These are phyloP conservation scores for Aspergillus uvarum DNA, from an alignment of 2,329 filamentous ascomycete genomes.

Conservation along the genomic window DNA sequence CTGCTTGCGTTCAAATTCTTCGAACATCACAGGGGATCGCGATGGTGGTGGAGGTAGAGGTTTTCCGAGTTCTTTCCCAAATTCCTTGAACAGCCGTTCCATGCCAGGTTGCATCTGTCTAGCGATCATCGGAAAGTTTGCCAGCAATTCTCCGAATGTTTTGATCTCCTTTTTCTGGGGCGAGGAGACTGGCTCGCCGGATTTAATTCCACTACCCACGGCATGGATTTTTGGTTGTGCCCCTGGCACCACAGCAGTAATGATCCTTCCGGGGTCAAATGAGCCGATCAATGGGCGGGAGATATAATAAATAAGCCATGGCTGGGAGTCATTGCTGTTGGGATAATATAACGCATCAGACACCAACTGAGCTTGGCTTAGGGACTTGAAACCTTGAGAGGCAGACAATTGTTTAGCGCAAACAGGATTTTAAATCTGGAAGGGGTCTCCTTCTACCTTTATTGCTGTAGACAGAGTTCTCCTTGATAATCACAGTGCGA, in stretches of 20 bases:
- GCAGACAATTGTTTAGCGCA: conserved; percentile 14
- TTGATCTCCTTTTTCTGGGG: conserved; percentile 82
- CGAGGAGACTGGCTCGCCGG: conserved; percentile 36
- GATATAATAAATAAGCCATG: conserved; percentile 97
- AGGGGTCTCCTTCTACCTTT: conserved; percentile 65
- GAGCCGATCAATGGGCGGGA: conserved; percentile 81
- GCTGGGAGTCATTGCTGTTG: conserved; percentile 81
- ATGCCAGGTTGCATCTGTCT: conserved; percentile 92
- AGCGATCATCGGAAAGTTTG: conserved; percentile 91
- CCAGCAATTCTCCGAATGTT: conserved; percentile 84
- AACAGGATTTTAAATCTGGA: neutral
- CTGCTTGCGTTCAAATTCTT: conserved; percentile 54
- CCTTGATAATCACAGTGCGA: conserved; percentile 89
- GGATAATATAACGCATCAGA: conserved; percentile 85
- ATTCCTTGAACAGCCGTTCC: conserved; percentile 86
- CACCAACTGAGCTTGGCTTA: conserved; percentile 85
- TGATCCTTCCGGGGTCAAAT: conserved; percentile 73
- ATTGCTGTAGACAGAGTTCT: conserved; percentile 89
- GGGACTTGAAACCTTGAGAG: conserved; percentile 75
- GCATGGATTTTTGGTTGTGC: conserved; percentile 34
- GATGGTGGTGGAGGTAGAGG: conserved; percentile 72
- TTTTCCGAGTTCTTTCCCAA: conserved; percentile 79
- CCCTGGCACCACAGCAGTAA: conserved; percentile 60
- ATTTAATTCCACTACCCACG: conserved; percentile 24
- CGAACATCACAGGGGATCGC: conserved; percentile 50